Evolutionary conservation across 2,329 filamentous ascomycete species (phyloP), one percentile per base, ranked within the genome.

Genomic region (Exophiala dermatitidis): DNA sequence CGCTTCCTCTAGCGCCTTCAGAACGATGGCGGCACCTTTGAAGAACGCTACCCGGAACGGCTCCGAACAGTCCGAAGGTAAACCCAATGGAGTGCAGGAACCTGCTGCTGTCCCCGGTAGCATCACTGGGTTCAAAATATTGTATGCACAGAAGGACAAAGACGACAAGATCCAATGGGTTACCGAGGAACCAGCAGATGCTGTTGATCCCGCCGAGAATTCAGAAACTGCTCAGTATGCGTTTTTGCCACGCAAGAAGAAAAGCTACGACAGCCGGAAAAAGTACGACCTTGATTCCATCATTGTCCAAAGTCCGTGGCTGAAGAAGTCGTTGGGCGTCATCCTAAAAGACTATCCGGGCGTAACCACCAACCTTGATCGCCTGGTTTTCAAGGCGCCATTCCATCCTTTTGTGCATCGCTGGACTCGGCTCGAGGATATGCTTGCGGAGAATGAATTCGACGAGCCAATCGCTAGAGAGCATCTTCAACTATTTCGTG

Each of bases 371-470:
- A 74, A 73, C 7, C 69, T 86, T 29, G 74, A 80, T n/a, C 74
- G 80, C 1, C 71, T 86, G 1, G 78, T 80, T 51, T 85, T 87
- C 56, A 65, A 69, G 5, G 77, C 76, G 0, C 81, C 80, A 0
- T 86, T 86, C 56, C 71, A 78, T 59, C 79, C 80, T 0, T 79
- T 88, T 46, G 79, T 86, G 38, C 82, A 88, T 66, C 76, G 83
- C 32, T 87, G 83, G 82, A 69, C 73, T 1, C 62, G 69, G 4
- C 72, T 83, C 36, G 60, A 65, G 6, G 64, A 68, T 3, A 19
- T 56, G 19, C 49, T 59, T 8, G 71, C 73, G 28, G 67, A 72
- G 41, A 63, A 74, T 6, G 69, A 72, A 32, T 61, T 71, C 5
- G 63, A 68, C 1, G 76, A 81, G 10, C 61, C 65, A 2, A 67